These are phyloP conservation scores for Nectriaceae sp. DNA, from an alignment of 2,329 filamentous ascomycete genomes.

Conservation along the genomic window DNA sequence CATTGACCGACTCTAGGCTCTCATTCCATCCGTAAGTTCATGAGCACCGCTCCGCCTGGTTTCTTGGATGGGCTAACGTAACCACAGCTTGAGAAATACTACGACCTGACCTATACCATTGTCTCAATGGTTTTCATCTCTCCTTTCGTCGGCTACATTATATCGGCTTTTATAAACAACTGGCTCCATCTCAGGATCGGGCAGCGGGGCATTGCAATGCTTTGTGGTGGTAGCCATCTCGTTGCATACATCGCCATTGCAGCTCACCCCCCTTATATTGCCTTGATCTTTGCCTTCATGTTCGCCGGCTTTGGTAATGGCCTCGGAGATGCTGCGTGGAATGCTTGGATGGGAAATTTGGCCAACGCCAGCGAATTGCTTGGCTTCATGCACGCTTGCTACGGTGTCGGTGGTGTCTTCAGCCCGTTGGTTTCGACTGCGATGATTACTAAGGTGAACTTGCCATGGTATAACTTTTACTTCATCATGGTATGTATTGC, in stretches of 20 bases:
- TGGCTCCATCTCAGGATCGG: constrained; percentile 30
- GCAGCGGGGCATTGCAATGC: constrained; percentile 58
- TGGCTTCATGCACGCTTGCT: constrained; percentile 68
- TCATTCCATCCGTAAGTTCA: constrained; percentile 46
- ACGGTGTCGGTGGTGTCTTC: constrained; percentile 68
- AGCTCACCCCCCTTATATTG: constrained; percentile 68
- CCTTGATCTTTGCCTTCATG: constrained; percentile 65
- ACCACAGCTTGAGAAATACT: constrained; percentile 47
- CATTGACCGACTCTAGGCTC: constrained; percentile 34
- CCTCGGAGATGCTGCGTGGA: constrained; percentile 58
- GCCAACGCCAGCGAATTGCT: constrained; percentile 68
- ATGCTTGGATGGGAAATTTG: constrained; percentile 64
- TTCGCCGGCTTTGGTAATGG: constrained; percentile 73
- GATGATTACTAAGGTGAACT: constrained; percentile 62
- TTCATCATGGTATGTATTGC: constrained; percentile 66
- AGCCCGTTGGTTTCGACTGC: constrained; percentile 71
- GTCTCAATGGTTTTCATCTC: constrained; percentile 68
- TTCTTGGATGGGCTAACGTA: background rate
- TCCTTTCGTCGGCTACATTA: constrained; percentile 64
- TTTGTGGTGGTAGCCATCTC: constrained; percentile 62
- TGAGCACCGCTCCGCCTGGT: too few species aligned
- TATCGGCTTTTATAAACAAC: constrained; percentile 64
- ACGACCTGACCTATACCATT: constrained; percentile 60
- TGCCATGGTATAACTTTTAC: constrained; percentile 73
- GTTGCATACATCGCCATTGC: constrained; percentile 64